Evolutionary conservation across 306 rosid species (phyloP), one percentile per base, ranked within the genome.

Genomic region (Quercus variabilis): DNA sequence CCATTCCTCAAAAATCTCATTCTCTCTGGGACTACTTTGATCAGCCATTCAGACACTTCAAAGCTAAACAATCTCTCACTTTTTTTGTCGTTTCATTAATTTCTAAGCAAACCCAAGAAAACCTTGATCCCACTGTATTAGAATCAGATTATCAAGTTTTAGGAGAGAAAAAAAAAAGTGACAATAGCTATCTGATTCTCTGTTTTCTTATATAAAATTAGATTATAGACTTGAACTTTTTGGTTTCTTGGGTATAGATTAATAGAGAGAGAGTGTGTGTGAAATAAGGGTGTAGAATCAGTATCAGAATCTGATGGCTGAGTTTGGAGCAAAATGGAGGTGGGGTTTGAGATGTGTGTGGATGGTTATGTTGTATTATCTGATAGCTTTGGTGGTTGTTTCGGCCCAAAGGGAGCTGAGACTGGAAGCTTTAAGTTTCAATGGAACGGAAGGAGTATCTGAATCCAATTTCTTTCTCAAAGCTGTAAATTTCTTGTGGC

Each of bases 401-500:
- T 85, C 90, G 46, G 94, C 89, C 12, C 98, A 95, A 69, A 84
- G 92, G 82, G 75, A 85, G 46, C 33, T 80, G 84, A 85, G 79
- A 79, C 71, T 76, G 75, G 93, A 85, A 68, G 62, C 43, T 51
- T 64, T 85, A 23, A 59, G 67, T 60, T 78, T 82, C 35, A 79
- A 88, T 5, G 93, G 60, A 46, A 77, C 86, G 0, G 71, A 25
- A 33, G 58, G 78, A 75, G 59, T 71, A 6, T n/a, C 25, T 23
- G 79, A 62, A 38, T 52, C 83, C 13, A 81, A 30, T 84, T 80
- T 76, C 74, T 80, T 93, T 56, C 76, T 6, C 57, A 81, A 35
- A 81, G 90, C 91, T 62, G 57, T 81, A n/a, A 86, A 81, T 83
- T 93, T 93, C 92, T 74, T 93, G 51, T 93, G 97, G 98, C 92